phyloP scores from a whole-genome alignment of 2,329 filamentous ascomycete species.

The Plenodomus tracheiphilus region DNA sequence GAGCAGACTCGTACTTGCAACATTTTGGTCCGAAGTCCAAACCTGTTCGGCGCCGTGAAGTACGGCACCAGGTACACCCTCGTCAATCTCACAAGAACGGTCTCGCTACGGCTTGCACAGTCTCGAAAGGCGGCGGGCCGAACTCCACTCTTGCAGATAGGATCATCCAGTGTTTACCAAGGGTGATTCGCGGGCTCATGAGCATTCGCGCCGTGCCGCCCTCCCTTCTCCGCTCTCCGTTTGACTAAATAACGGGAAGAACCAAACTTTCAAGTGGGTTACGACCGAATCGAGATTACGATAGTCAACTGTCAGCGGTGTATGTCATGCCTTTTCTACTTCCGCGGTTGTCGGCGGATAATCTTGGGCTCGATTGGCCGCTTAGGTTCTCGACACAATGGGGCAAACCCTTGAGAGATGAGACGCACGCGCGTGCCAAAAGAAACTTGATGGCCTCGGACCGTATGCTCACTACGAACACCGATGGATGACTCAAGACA shows the following conservation, averaged over 20 bases:
- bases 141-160: conserved; percentile 25
- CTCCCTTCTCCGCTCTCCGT: conserved; percentile 19
- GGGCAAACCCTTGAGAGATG: conserved; percentile 1
- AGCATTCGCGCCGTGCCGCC: conserved; percentile 36
- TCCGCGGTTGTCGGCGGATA: conserved; percentile 16
- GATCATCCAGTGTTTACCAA: conserved; percentile 7
- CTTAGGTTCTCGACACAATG: neutral
- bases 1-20: conserved; percentile 5
- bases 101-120: conserved; percentile 12
- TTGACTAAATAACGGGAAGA: conserved; percentile 16
- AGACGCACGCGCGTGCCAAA: neutral
- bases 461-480: neutral
- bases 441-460: neutral
- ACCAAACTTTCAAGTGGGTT: conserved; percentile 13
- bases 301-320: conserved; percentile 7
- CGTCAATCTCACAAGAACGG: conserved; percentile 7
- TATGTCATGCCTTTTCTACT: conserved; percentile 8
- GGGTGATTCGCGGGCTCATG: conserved; percentile 30
- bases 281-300: conserved; percentile 1
- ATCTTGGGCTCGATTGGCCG: conserved; percentile 7
- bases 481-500: neutral
- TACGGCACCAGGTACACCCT: conserved; percentile 7
- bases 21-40: conserved; percentile 6
- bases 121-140: conserved; percentile 23
- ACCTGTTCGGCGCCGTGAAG: conserved; percentile 1